phyloP scores from a whole-genome alignment of 1,284 basidiomycete genomes.

The Bjerkandera adusta region DNA sequence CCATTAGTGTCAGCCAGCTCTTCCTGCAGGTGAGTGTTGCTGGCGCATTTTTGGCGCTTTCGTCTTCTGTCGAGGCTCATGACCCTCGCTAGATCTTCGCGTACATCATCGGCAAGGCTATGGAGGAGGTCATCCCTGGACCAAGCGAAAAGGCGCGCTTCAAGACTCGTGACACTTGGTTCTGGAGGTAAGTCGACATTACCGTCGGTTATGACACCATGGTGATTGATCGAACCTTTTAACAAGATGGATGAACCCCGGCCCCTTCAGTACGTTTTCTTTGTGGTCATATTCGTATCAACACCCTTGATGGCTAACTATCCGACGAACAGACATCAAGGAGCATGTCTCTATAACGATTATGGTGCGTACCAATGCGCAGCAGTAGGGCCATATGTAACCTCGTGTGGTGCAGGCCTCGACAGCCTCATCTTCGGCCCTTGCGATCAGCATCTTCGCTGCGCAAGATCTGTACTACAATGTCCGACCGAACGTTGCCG shows the following conservation, averaged over 20 bases:
- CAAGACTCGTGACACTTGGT: conserved; percentile 38
- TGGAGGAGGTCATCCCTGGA: conserved; percentile 49
- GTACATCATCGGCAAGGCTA: conserved; percentile 38
- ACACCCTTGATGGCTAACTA: no score
- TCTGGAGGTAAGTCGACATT: conserved; percentile 37
- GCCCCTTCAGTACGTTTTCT: conserved; percentile 46
- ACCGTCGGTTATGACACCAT: not conserved
- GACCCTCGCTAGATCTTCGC: conserved; percentile 21
- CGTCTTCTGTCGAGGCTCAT: not conserved
- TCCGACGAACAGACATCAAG: conserved; percentile 45
- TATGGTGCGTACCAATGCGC: conserved; percentile 29
- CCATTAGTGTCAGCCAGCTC: conserved; percentile 53
- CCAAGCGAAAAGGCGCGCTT: conserved; percentile 31
- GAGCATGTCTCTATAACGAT: conserved; percentile 64
- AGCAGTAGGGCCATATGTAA: not conserved
- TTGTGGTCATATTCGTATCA: no score
- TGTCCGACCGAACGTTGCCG: conserved; percentile 32
- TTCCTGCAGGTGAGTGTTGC: conserved; percentile 49
- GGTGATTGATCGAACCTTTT: no score
- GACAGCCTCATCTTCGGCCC: conserved; percentile 23
- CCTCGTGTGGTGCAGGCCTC: conserved; percentile 7
- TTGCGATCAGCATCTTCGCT: conserved; percentile 30
- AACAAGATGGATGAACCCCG: conserved; percentile 44
- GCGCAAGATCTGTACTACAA: conserved; percentile 36
- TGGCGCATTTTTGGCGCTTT: no score